Percentiles rank a stretch among this genome's conserved stretches.
Evolutionary conservation across 495 filamentous ascomycete genomes (phyloP).

Genomic region (Aspergillus ellipticus): DNA sequence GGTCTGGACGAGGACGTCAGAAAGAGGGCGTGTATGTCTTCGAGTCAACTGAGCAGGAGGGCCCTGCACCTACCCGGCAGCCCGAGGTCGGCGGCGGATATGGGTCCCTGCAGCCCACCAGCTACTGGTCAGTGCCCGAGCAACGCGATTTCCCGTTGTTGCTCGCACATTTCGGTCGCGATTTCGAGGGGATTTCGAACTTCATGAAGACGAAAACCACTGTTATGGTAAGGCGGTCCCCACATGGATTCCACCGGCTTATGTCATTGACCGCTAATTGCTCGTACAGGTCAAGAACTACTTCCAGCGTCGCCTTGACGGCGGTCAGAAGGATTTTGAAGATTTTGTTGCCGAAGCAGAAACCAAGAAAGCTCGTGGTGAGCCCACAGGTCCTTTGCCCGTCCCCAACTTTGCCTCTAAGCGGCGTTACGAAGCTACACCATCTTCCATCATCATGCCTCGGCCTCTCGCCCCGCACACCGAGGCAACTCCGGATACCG

Average conservation of each 20-base stretch:
- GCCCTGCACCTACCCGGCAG: conserved; percentile 20
- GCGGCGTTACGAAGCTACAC: conserved; percentile 53
- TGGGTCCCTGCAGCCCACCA: conserved; percentile 66
- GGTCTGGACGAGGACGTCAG: conserved; percentile 30
- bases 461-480: conserved; percentile 59
- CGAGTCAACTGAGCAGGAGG: conserved; percentile 39
- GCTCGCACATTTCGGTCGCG: conserved; percentile 79
- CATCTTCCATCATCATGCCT: conserved; percentile 54
- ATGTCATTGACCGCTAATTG: background rate
- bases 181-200: conserved; percentile 78
- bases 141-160: conserved; percentile 74
- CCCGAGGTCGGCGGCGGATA: conserved; percentile 33
- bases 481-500: conserved; percentile 46
- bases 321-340: conserved; percentile 64
- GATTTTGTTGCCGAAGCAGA: conserved; percentile 68
- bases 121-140: conserved; percentile 97
- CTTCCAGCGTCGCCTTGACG: conserved; percentile 72
- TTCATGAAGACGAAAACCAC: conserved; percentile 90
- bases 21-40: conserved; percentile 41
- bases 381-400: conserved; percentile 66
- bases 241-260: background rate
- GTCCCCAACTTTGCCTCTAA: conserved; percentile 56
- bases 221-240: conserved; percentile 72
- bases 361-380: conserved; percentile 61
- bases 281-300: conserved; percentile 83